Conservation (phyloP, 2,329 filamentous ascomycete species). For the Fusarium secorum region DNA sequence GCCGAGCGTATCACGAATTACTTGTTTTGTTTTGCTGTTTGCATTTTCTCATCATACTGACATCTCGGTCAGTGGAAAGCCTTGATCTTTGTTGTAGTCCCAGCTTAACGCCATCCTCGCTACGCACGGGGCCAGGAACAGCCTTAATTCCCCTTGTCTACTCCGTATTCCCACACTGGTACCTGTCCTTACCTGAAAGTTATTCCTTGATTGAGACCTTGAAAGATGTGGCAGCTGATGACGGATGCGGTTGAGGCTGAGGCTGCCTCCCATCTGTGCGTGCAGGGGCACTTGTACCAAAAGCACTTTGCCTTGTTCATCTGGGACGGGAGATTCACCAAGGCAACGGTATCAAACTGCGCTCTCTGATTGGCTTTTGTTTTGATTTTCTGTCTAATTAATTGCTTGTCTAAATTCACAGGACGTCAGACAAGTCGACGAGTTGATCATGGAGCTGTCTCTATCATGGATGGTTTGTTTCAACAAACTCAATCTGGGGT, state of each 20-base stretch:
- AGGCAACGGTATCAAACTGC: slow-evolving; percentile 15
- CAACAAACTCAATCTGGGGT: slow-evolving; percentile 1
- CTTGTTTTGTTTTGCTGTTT: slow-evolving; percentile 11
- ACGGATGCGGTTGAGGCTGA: slow-evolving; percentile 40
- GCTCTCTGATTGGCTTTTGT: slow-evolving; percentile 5
- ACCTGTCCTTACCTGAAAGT: slow-evolving; percentile 16
- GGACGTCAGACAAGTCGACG: slow-evolving; percentile 3
- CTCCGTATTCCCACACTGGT: slow-evolving; percentile 21
- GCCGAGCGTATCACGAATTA: not conserved
- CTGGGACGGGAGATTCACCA: slow-evolving; percentile 12
- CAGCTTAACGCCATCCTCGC: slow-evolving; percentile 15
- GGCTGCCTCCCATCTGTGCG: slow-evolving; percentile 28
- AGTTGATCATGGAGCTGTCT: slow-evolving; percentile 9
- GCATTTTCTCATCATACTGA: not conserved
- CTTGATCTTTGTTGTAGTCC: not conserved
- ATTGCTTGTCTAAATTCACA: slow-evolving; percentile 17
- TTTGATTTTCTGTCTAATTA: slow-evolving; percentile 3
- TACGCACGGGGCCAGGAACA: slow-evolving; percentile 29
- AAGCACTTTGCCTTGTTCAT: slow-evolving; percentile 23
- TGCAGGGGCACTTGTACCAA: slow-evolving; percentile 13
- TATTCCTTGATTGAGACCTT: slow-evolving; percentile 11
- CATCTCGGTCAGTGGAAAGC: not conserved
- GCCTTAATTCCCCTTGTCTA: slow-evolving; percentile 19
- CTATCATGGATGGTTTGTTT: slow-evolving; percentile 13
- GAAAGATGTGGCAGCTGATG: slow-evolving; percentile 31